Percentiles rank a stretch among this genome's conserved stretches.
Evolutionary conservation across 495 filamentous ascomycete species (phyloP).

Genomic region (Usnea hakonensis): DNA sequence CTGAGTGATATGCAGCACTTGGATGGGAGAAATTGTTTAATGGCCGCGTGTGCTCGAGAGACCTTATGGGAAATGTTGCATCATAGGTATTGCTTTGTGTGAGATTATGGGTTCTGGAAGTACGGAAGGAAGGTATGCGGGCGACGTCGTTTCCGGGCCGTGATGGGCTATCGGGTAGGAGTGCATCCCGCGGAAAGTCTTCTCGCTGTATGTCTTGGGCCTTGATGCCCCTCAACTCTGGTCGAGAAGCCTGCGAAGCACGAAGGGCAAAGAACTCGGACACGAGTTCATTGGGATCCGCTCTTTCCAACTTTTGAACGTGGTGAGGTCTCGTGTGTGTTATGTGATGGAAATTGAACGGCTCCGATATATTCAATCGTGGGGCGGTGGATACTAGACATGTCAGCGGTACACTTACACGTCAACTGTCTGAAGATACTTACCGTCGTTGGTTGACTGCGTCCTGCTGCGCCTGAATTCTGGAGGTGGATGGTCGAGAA

Average conservation of each 20-base stretch:
- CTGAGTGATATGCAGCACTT: slow-evolving; percentile 28
- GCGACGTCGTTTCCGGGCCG: background rate
- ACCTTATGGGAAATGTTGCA: slow-evolving; percentile 18
- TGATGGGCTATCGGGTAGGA: slow-evolving; percentile 14
- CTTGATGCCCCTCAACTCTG: slow-evolving; percentile 53
- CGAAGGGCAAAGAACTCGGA: slow-evolving; percentile 61
- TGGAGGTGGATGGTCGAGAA: background rate
- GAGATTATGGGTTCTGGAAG: slow-evolving; percentile 12
- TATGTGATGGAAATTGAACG: slow-evolving; percentile 84
- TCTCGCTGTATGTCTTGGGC: slow-evolving; percentile 58
- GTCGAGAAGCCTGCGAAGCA: slow-evolving; percentile 55
- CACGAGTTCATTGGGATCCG: slow-evolving; percentile 53
- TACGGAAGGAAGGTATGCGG: background rate
- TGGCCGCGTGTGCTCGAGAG: slow-evolving; percentile 31
- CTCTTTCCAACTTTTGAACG: slow-evolving; percentile 49
- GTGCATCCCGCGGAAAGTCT: slow-evolving; percentile 49
- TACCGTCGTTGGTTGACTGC: slow-evolving; percentile 6
- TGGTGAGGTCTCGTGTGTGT: slow-evolving; percentile 65
- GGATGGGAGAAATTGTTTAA: slow-evolving; percentile 47
- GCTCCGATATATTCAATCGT: slow-evolving; percentile 60
- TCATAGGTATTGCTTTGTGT: background rate
- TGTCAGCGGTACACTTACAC: slow-evolving; percentile 30
- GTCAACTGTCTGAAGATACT: background rate
- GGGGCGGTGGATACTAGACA: slow-evolving; percentile 1
- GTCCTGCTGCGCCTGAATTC: slow-evolving; percentile 11